Base-by-base conservation (phyloP, 257 asterid species). In the Nicotiana noctiflora region DNA sequence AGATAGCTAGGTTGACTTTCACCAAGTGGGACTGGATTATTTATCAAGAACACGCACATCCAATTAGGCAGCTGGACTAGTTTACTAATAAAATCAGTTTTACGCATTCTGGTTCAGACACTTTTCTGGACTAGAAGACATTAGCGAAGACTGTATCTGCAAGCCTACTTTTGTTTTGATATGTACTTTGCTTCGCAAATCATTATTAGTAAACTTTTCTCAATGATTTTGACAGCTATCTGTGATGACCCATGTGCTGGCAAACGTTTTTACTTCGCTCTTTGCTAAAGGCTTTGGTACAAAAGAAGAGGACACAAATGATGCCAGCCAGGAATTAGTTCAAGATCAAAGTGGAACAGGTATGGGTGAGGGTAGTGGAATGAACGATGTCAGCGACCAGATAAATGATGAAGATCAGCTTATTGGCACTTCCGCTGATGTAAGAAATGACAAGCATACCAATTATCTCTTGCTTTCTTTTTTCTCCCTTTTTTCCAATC, bases 381-480 rank as follows among this genome's bases (percentile, higher is more conserved):
- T 85, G 65, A 90, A 90, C 61, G 99, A 96, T 82, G 97, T 96
- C 81, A 92, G 99, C 79, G 90, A 96, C 55, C 98, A 96, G 88
- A 94, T 96, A 76, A 85, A 81, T 49, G 92, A 92, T 61, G 99
- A 96, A 88, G 99, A 96, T 84, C 99, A 96, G 90, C 96, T 96
- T 70, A 87, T 92, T 65, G 98, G 97, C 37, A 52, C 88, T 56
- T 89, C 95, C 55, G 90, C 86, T 29, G 89, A 89, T 90, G 98
- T 94, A 88, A 57, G 83, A 62, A 23, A 11, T 59, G 84, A 72
- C 64, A 19, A 21, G 64, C 34, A 55, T 62, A 21, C 76, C 21
- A 64, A 15, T 63, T 49, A 46, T 23, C 13, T 19, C 44, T 79
- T 49, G 32, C 62, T 27, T 27, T 64, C 61, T 56, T 21, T 64